phyloP scores from a whole-genome alignment of 352 stramenopile species.

The Pythium pyrilobum region DNA sequence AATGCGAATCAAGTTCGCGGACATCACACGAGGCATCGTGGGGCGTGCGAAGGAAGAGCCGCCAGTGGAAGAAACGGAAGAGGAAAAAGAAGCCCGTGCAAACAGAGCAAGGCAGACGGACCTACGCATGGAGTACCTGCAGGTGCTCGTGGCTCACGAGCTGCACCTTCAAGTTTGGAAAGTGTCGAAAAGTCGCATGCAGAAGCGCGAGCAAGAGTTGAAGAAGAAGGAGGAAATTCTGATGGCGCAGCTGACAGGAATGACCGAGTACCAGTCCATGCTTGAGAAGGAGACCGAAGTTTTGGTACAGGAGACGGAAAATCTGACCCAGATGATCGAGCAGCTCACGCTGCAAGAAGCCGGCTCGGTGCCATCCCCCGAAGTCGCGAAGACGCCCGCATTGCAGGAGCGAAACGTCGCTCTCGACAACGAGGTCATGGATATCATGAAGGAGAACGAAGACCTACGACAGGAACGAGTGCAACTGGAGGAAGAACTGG shows the following conservation, averaged over 20 bases:
- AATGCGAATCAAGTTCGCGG: constrained; percentile 79
- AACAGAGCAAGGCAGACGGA: constrained; percentile 55
- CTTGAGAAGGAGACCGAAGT: constrained; percentile 59
- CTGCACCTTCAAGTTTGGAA: constrained; percentile 77
- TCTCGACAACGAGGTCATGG: constrained; percentile 66
- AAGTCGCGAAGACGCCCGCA: constrained; percentile 54
- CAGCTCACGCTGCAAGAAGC: constrained; percentile 52
- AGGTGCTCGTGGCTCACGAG: constrained; percentile 67
- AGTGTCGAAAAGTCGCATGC: constrained; percentile 46
- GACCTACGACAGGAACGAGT: constrained; percentile 40
- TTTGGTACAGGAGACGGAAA: constrained; percentile 46
- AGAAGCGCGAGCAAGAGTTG: constrained; percentile 40
- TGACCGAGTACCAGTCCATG: constrained; percentile 34
- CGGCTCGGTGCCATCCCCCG: constrained; percentile 55
- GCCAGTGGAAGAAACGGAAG: constrained; percentile 57
- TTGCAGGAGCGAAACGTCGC: constrained; percentile 41
- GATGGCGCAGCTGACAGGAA: constrained; percentile 34
- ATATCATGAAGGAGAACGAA: constrained; percentile 72
- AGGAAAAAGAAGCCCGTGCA: constrained; percentile 58
- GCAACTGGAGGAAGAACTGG: constrained; percentile 50
- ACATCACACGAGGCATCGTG: constrained; percentile 81
- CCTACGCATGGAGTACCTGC: constrained; percentile 71
- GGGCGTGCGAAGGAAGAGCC: constrained; percentile 61
- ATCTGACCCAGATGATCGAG: constrained; percentile 50
- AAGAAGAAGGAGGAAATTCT: constrained; percentile 56